phyloP scores from a whole-genome alignment of 2,329 filamentous ascomycete genomes.

The Talaromyces rugulosus region DNA sequence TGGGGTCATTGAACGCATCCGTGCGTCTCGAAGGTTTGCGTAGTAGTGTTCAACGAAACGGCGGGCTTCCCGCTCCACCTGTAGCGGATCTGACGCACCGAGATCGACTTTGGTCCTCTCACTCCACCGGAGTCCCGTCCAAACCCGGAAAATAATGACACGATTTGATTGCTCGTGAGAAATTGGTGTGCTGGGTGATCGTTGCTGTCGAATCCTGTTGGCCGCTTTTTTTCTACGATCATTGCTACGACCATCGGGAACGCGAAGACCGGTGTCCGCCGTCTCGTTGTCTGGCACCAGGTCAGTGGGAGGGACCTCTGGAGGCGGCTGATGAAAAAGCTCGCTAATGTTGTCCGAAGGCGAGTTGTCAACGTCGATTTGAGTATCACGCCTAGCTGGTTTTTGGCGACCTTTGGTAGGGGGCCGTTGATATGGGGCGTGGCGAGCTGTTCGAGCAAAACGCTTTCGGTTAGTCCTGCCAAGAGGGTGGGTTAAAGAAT shows the following conservation, averaged over 20 bases:
- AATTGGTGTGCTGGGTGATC: neutral
- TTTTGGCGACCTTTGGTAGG: neutral
- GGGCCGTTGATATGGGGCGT: neutral
- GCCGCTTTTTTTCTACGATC: neutral
- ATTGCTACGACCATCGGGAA: neutral
- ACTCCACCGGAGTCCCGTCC: neutral
- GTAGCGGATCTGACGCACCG: conserved; percentile 2
- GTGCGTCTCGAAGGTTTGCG: conserved; percentile 13
- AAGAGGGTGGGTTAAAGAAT: neutral
- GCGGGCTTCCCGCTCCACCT: conserved; percentile 12
- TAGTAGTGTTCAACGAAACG: conserved; percentile 16
- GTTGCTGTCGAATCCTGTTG: neutral
- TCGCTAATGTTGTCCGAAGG: neutral
- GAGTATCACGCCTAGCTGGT: neutral
- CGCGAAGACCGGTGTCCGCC: neutral
- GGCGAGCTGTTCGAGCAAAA: neutral
- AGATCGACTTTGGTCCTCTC: neutral
- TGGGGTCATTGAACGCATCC: conserved; percentile 9
- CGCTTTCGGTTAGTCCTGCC: neutral
- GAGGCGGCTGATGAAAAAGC: neutral
- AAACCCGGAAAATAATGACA: neutral
- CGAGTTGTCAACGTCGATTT: neutral
- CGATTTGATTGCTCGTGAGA: neutral
- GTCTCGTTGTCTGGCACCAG: neutral
- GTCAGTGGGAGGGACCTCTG: neutral